These are phyloP conservation scores for Saccharomyces pastorianus DNA, from an alignment of 1,139 yeast species.

Conservation along the genomic window DNA sequence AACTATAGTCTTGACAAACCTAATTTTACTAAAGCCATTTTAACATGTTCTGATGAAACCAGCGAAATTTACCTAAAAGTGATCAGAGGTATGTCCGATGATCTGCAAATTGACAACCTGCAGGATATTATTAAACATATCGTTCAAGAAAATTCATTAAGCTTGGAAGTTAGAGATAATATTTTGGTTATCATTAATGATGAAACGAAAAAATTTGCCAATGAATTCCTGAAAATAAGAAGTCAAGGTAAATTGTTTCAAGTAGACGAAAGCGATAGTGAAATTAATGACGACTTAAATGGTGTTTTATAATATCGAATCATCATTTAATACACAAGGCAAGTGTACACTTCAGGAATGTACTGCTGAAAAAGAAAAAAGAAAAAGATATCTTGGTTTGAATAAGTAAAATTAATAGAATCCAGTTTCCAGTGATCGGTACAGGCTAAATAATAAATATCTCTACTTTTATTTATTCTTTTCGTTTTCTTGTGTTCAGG, in stretches of 20 bases:
- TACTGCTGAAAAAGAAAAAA: background rate
- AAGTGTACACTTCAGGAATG: background rate
- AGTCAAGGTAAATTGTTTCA: constrained; percentile 41
- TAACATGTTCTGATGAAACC: constrained; percentile 58
- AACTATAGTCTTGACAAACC: constrained; percentile 68
- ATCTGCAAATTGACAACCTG: constrained; percentile 58
- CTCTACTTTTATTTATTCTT: background rate
- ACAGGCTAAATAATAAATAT: background rate
- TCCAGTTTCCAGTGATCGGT: background rate
- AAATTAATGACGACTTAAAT: background rate
- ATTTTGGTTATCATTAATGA: constrained; percentile 55
- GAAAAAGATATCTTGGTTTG: background rate
- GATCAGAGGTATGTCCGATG: constrained; percentile 53
- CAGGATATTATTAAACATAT: constrained; percentile 55
- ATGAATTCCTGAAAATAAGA: constrained; percentile 33
- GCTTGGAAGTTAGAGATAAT: constrained; percentile 47
- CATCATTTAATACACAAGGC: no score
- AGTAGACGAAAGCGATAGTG: constrained; percentile 11
- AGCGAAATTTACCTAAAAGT: constrained; percentile 62
- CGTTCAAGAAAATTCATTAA: constrained; percentile 56
- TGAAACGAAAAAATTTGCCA: constrained; percentile 45
- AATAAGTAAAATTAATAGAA: background rate
- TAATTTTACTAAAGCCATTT: constrained; percentile 60
- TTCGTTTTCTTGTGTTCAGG: background rate
- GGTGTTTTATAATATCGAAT: background rate